Evolutionary conservation across 2,329 filamentous ascomycete species (phyloP).

Genomic region (Helotiales sp.): DNA sequence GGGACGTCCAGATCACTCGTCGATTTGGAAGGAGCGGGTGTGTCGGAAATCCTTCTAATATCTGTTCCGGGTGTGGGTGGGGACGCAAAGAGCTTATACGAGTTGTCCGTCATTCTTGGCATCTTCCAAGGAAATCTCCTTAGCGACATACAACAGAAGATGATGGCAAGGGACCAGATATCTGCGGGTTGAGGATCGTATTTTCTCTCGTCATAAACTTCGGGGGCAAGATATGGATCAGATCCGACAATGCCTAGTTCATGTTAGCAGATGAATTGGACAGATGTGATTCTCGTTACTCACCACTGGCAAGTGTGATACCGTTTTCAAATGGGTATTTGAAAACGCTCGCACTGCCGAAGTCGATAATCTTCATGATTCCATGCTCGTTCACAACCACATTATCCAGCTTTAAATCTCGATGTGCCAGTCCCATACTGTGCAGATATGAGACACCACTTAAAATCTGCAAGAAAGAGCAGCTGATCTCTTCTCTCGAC

Average conservation of each 20-base stretch:
- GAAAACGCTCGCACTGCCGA: constrained; percentile 96
- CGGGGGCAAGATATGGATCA: constrained; percentile 93
- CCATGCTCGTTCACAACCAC: constrained; percentile 95
- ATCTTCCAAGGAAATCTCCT: constrained; percentile 97
- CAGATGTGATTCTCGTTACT: constrained; percentile 36
- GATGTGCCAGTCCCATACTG: constrained; percentile 90
- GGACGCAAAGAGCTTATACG: constrained; percentile 88
- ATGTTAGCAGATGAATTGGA: constrained; percentile 9
- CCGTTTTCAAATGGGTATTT: constrained; percentile 95
- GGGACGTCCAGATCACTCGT: constrained; percentile 24
- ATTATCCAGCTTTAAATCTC: constrained; percentile 95
- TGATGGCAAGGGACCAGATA: constrained; percentile 97
- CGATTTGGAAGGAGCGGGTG: constrained; percentile 28
- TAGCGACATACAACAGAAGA: constrained; percentile 98
- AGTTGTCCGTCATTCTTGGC: constrained; percentile 87
- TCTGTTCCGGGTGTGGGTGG: constrained; percentile 71
- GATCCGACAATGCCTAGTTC: constrained; percentile 71
- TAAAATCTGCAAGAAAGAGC: constrained; percentile 90
- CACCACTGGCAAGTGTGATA: constrained; percentile 78
- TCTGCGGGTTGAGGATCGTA: constrained; percentile 94
- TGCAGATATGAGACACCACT: constrained; percentile 94
- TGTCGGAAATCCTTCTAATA: constrained; percentile 26
- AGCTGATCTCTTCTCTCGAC: constrained; percentile 86
- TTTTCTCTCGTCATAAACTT: constrained; percentile 90
- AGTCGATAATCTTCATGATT: constrained; percentile 99